These are phyloP conservation scores for Gastrolobium bilobum DNA, from an alignment of 306 rosid species.

Conservation along the genomic window DNA sequence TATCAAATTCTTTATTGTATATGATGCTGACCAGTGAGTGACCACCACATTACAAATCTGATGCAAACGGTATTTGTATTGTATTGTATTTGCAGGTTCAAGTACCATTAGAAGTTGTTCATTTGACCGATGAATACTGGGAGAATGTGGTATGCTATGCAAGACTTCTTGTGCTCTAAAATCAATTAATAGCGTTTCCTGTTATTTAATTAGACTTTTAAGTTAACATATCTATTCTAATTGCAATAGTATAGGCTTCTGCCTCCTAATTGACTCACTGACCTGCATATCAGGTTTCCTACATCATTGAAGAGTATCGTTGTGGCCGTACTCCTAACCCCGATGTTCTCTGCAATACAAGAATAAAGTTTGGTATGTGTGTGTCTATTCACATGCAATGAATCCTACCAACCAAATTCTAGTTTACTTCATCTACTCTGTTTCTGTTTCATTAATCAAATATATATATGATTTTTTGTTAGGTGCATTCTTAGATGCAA, in stretches of 20 bases:
- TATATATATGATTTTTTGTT: neutral
- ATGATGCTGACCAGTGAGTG: neutral
- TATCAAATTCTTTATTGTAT: neutral
- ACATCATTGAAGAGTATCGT: constrained; percentile 85
- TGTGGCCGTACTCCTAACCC: constrained; percentile 98
- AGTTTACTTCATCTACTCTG: neutral
- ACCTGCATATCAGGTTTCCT: constrained; percentile 71
- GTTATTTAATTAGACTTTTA: neutral
- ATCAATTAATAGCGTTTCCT: neutral
- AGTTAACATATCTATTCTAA: constrained; percentile 5
- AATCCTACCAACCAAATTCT: constrained; percentile 6
- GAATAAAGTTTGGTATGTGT: constrained; percentile 90
- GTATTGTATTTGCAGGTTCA: constrained; percentile 62
- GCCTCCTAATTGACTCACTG: constrained; percentile 32
- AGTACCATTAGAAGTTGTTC: constrained; percentile 90
- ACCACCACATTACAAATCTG: constrained; percentile 25
- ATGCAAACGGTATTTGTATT: constrained; percentile 19
- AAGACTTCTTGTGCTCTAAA: neutral
- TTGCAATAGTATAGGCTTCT: constrained; percentile 22
- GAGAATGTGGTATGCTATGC: constrained; percentile 81
- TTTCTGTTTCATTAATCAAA: constrained; percentile 22
- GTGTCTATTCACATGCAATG: constrained; percentile 34
- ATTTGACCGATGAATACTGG: constrained; percentile 97
- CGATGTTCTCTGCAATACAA: constrained; percentile 93
- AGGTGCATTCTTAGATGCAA: constrained; percentile 99